These are phyloP conservation scores for Brassica rapa DNA, from an alignment of 345 rosid genomes.

Conservation along the genomic window DNA sequence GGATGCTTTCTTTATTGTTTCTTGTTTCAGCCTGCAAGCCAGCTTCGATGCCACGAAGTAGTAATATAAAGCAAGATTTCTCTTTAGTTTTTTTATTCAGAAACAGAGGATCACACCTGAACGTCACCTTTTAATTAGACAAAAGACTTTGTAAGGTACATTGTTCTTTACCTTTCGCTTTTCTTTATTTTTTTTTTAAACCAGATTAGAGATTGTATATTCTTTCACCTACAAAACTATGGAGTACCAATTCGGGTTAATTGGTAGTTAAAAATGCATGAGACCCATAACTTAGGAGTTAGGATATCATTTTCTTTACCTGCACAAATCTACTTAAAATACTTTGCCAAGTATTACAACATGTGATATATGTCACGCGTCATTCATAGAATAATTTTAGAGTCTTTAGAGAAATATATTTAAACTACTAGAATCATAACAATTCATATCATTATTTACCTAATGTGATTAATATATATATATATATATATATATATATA, in stretches of 20 bases:
- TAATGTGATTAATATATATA: too few relatives aligned
- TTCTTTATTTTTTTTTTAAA: background rate
- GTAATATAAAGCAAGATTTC: conserved; percentile 6
- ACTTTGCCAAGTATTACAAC: background rate
- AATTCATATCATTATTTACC: too few relatives aligned
- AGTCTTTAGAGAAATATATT: too few relatives aligned
- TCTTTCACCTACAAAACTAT: too few relatives aligned
- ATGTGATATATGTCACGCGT: too few relatives aligned
- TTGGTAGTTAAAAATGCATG: background rate
- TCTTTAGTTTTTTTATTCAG: conserved; percentile 6
- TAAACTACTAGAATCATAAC: too few relatives aligned
- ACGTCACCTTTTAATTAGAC: background rate
- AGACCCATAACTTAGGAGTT: background rate
- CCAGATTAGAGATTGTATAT: background rate
- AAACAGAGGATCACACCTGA: conserved; percentile 7
- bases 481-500: too few relatives aligned
- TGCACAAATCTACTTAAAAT: background rate
- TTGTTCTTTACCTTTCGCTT: background rate
- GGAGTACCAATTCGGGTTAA: background rate
- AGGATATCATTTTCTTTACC: background rate
- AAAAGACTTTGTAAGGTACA: conserved; percentile 20
- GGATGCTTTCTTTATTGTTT: conserved; percentile 6
- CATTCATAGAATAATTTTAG: too few relatives aligned
- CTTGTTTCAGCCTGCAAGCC: conserved; percentile 9
- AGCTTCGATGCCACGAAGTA: background rate